These are phyloP conservation scores for Fagopyrum homotropicum DNA, from an alignment of 148 eudicot genomes.

Conservation along the genomic window DNA sequence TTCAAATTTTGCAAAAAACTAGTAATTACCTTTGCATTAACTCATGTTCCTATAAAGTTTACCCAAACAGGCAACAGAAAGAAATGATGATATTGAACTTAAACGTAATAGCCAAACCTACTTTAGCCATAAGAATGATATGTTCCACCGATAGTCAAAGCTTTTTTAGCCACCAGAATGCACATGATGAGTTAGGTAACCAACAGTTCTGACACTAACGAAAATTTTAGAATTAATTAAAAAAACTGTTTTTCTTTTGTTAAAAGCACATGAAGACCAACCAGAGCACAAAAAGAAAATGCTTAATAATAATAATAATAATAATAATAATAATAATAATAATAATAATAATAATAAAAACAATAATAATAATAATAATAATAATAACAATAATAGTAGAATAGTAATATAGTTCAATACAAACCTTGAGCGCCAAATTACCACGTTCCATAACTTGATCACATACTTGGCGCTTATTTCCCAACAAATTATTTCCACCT, in stretches of 20 bases:
- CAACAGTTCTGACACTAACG: background rate
- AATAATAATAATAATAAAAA: no score
- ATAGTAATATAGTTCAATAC: background rate
- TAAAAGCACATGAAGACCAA: background rate
- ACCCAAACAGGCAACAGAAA: background rate
- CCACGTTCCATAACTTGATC: slow-evolving; percentile 38
- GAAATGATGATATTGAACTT: background rate
- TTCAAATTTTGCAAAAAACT: no score
- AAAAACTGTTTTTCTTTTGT: background rate
- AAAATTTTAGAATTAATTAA: background rate
- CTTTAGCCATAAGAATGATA: background rate
- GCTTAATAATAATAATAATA: background rate
- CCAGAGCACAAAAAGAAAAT: background rate
- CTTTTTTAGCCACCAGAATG: background rate
- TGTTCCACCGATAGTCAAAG: background rate
- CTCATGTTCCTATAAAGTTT: no score
- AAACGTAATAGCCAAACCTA: background rate
- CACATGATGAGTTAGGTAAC: background rate
- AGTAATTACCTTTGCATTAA: no score
- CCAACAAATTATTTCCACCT: slow-evolving; percentile 39
- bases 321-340: no score
- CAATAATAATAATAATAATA: no score
- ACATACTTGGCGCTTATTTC: slow-evolving; percentile 28
- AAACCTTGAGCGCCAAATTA: slow-evolving; percentile 37
- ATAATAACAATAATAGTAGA: no score